These are phyloP conservation scores for Hymenochaete sp. DNA, from an alignment of 1,284 basidiomycete species.

Conservation along the genomic window DNA sequence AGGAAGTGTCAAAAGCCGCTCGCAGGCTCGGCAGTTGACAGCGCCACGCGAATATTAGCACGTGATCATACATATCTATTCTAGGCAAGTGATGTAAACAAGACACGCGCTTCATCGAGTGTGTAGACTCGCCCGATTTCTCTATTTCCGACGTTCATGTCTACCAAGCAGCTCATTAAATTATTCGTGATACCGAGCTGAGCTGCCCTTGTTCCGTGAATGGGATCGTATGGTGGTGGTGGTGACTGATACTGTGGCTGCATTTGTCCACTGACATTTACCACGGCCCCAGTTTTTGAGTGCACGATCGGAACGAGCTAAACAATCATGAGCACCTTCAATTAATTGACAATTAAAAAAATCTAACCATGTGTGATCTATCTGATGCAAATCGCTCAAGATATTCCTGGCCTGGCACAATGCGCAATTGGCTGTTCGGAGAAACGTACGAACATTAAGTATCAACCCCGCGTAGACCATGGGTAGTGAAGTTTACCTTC, in stretches of 20 bases:
- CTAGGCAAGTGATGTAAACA: too few relatives aligned
- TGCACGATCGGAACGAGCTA: conserved; percentile 5
- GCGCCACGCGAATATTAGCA: too few relatives aligned
- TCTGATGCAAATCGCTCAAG: conserved; percentile 65
- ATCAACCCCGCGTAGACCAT: not conserved
- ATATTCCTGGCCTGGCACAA: conserved; percentile 44
- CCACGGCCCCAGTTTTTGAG: too few relatives aligned
- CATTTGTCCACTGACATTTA: not conserved
- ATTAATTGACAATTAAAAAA: not conserved
- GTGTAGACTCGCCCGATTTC: conserved; percentile 31
- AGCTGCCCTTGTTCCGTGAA: conserved; percentile 40
- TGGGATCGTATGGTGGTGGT: conserved; percentile 45
- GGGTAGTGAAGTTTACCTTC: too few relatives aligned
- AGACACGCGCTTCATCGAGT: conserved; percentile 9
- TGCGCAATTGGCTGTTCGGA: conserved; percentile 32
- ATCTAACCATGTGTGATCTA: conserved; percentile 64
- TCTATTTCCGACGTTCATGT: conserved; percentile 33
- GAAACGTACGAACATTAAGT: not conserved
- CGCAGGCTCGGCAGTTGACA: too few relatives aligned
- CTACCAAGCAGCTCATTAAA: conserved; percentile 53
- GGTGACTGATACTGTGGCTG: conserved; percentile 24
- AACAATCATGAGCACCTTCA: too few relatives aligned
- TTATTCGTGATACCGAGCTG: conserved; percentile 41
- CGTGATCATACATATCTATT: too few relatives aligned
- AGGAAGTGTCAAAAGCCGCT: too few relatives aligned